Conservation (phyloP, 2,329 filamentous ascomycete genomes). For the Ceratocystis eucalypticola region DNA sequence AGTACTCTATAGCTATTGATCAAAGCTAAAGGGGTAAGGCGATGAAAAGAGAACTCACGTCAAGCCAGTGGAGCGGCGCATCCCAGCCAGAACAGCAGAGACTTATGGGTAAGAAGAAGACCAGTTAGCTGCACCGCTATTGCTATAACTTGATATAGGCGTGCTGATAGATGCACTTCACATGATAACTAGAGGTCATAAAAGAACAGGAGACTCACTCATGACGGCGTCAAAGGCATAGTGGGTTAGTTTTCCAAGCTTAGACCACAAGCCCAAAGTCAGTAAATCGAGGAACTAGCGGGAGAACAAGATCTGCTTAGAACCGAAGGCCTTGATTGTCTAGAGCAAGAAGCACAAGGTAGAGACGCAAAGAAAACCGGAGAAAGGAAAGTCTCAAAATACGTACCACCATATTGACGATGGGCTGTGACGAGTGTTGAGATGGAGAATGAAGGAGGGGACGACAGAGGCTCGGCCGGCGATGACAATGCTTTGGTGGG, state of each 20-base stretch:
- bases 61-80: constrained; percentile 92
- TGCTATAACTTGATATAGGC: no score
- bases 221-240: constrained; percentile 94
- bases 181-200: not conserved
- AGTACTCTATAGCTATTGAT: no score
- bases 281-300: constrained; percentile 51
- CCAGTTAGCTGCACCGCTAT: no score
- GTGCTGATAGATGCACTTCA: no score
- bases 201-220: constrained; percentile 40
- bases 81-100: constrained; percentile 89
- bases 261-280: constrained; percentile 54
- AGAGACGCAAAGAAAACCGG: not conserved
- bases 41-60: constrained; percentile 55
- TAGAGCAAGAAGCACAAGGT: not conserved
- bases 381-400: not conserved
- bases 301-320: constrained; percentile 10
- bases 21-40: constrained; percentile 15
- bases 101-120: constrained; percentile 37
- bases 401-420: constrained; percentile 28
- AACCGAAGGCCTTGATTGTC: not conserved
- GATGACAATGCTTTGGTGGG: not conserved
- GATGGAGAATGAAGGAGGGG: not conserved
- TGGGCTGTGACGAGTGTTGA: not conserved
- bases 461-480: not conserved
- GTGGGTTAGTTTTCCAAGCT: constrained; percentile 87